phyloP scores from a whole-genome alignment of 2,329 filamentous ascomycete species.

The Fusarium coicis region DNA sequence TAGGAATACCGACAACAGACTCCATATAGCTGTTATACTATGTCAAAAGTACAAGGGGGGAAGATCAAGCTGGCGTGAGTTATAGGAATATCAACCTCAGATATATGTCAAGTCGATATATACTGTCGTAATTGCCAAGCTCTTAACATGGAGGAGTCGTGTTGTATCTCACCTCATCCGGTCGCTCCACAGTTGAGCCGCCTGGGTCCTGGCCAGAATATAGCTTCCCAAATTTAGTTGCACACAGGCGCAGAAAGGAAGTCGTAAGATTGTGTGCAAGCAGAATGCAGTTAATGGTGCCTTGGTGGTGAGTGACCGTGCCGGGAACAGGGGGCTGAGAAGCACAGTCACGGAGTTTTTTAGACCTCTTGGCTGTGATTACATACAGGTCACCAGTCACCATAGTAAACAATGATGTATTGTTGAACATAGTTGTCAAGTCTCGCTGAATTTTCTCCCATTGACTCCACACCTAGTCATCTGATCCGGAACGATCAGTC shows the following conservation, averaged over 20 bases:
- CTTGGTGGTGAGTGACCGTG: background rate
- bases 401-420: background rate
- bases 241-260: background rate
- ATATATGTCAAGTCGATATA: too few relatives aligned
- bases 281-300: background rate
- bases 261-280: background rate
- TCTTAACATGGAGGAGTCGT: too few relatives aligned
- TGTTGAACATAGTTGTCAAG: background rate
- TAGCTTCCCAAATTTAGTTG: background rate
- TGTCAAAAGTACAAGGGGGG: too few relatives aligned
- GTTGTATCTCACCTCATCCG: too few relatives aligned
- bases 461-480: background rate
- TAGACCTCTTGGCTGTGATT: background rate
- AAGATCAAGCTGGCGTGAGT: too few relatives aligned
- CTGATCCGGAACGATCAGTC: background rate
- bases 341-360: background rate
- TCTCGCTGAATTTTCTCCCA: background rate
- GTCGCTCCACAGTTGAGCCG: background rate
- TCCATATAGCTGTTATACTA: too few relatives aligned
- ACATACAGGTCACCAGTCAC: background rate
- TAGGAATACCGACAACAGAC: too few relatives aligned
- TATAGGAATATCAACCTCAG: too few relatives aligned
- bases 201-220: background rate
- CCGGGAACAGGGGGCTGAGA: background rate
- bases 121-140: too few relatives aligned